Conservation (phyloP, 1,284 basidiomycete species). For the Sanghuangporus sanghuang region DNA sequence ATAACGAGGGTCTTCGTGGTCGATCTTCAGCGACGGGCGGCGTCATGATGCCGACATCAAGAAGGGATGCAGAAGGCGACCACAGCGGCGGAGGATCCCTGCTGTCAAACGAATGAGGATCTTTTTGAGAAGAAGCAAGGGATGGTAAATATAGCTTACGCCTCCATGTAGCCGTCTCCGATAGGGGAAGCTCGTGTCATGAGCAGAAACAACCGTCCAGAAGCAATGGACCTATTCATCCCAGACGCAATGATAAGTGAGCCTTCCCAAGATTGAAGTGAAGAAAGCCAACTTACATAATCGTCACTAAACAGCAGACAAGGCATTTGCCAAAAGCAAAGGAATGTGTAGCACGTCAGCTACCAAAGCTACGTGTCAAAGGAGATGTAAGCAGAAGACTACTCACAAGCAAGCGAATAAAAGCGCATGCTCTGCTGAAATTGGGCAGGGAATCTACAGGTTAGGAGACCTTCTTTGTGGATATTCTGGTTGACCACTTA, state of each 20-base stretch:
- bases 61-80: neutral
- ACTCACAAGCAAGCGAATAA: neutral
- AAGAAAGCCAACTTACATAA: neutral
- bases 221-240: neutral
- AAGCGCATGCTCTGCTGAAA: slow-evolving; percentile 8
- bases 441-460: neutral
- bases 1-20: neutral
- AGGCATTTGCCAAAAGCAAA: neutral
- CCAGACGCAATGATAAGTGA: neutral
- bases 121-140: neutral
- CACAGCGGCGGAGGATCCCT: neutral
- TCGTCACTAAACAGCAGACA: neutral
- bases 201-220: slow-evolving; percentile 4
- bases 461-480: neutral
- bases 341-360: neutral
- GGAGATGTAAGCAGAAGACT: neutral
- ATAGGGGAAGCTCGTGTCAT: neutral
- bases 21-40: neutral
- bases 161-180: slow-evolving; percentile 4
- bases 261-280: neutral
- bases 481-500: neutral
- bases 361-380: neutral
- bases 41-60: neutral
- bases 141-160: neutral
- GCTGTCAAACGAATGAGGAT: neutral